Conservation (phyloP, 2,329 filamentous ascomycete genomes). For the Hirsutella minnesotensis region DNA sequence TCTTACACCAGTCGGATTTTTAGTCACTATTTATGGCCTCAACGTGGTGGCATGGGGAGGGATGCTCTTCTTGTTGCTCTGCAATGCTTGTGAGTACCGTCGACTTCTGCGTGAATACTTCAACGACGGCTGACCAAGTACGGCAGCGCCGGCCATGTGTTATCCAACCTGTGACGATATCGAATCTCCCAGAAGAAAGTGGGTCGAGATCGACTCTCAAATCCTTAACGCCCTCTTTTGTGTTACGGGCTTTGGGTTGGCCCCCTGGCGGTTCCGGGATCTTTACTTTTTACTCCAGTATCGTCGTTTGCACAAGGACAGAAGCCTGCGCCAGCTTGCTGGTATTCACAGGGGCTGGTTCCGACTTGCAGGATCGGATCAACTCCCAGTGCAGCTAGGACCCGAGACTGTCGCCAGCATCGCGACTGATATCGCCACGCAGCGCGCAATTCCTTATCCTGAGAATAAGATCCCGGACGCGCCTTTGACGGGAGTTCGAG, state of each 20-base stretch:
- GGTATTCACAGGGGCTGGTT: conserved; percentile 70
- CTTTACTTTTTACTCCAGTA: conserved; percentile 61
- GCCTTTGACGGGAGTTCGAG: conserved; percentile 61
- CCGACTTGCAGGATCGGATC: conserved; percentile 53
- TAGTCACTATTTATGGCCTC: conserved; percentile 66
- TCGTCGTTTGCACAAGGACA: conserved; percentile 38
- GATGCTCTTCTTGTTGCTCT: conserved; percentile 79
- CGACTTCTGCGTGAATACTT: neutral
- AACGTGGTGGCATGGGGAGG: conserved; percentile 83
- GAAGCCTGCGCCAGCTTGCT: conserved; percentile 55
- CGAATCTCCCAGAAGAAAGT: conserved; percentile 64
- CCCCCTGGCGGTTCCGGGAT: conserved; percentile 76
- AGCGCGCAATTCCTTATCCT: conserved; percentile 46
- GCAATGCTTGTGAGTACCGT: conserved; percentile 40
- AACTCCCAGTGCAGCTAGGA: conserved; percentile 40
- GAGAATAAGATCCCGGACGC: conserved; percentile 48
- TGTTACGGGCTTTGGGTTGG: conserved; percentile 72
- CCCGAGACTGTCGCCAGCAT: conserved; percentile 36
- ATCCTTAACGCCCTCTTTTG: conserved; percentile 73
- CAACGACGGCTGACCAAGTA: neutral
- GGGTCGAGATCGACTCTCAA: conserved; percentile 79
- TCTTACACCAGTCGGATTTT: conserved; percentile 62
- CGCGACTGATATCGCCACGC: conserved; percentile 23
- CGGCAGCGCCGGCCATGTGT: conserved; percentile 56
- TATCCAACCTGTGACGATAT: conserved; percentile 56